Conservation (phyloP, 306 rosid species). For the Benincasa hispida region DNA sequence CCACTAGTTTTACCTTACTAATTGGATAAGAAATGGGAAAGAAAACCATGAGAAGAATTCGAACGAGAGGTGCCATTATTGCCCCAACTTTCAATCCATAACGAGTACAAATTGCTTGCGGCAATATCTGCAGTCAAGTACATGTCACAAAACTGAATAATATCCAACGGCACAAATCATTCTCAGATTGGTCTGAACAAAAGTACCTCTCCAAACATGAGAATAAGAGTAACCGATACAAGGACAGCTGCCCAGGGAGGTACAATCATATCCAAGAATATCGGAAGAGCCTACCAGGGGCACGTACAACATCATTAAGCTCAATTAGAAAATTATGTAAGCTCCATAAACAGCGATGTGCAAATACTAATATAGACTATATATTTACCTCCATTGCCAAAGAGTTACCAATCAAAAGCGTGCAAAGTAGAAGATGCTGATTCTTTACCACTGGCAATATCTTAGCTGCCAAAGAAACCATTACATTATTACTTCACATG, state of each 20-base stretch:
- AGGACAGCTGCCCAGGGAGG: slow-evolving; percentile 78
- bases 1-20: slow-evolving; percentile 52
- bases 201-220: slow-evolving; percentile 85
- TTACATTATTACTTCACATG: not conserved
- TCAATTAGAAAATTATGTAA: not conserved
- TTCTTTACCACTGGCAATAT: slow-evolving; percentile 93
- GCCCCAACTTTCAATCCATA: slow-evolving; percentile 90
- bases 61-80: slow-evolving; percentile 79
- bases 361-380: not conserved
- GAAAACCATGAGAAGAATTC: slow-evolving; percentile 62
- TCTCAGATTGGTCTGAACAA: not conserved
- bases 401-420: slow-evolving; percentile 89
- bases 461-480: slow-evolving; percentile 45
- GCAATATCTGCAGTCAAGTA: slow-evolving; percentile 55
- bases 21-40: slow-evolving; percentile 83
- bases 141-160: not conserved
- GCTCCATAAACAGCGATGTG: not conserved
- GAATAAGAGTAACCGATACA: slow-evolving; percentile 81
- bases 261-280: slow-evolving; percentile 78
- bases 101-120: slow-evolving; percentile 88
- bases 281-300: slow-evolving; percentile 63
- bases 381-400: slow-evolving; percentile 83
- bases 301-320: not conserved
- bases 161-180: not conserved
- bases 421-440: slow-evolving; percentile 91